Conservation (phyloP, 148 eudicot genomes). For the Linanthus parryae region DNA sequence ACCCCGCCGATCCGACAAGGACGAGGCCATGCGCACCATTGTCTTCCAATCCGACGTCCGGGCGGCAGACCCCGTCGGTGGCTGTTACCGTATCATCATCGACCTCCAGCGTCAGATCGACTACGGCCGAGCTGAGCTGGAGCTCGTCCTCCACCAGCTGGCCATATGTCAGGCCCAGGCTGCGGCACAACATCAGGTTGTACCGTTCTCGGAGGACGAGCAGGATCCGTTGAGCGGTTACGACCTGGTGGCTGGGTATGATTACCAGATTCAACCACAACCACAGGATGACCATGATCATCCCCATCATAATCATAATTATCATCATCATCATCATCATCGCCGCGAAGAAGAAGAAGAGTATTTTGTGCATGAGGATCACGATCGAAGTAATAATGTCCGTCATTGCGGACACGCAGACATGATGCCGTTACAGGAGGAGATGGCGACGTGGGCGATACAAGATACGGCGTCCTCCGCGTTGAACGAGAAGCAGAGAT, state of each 20-base stretch:
- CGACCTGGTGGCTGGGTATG: too few relatives aligned
- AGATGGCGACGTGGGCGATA: slow-evolving; percentile 23
- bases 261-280: background rate
- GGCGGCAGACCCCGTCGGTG: slow-evolving; percentile 79
- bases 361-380: slow-evolving; percentile 9
- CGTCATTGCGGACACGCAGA: background rate
- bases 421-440: slow-evolving; percentile 17
- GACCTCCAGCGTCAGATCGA: slow-evolving; percentile 41
- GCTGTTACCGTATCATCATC: slow-evolving; percentile 51
- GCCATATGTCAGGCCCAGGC: slow-evolving; percentile 41
- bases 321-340: background rate
- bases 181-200: slow-evolving; percentile 9
- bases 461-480: slow-evolving; percentile 24
- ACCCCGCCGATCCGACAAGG: slow-evolving; percentile 34
- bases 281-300: background rate
- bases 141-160: slow-evolving; percentile 54
- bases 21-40: slow-evolving; percentile 74
- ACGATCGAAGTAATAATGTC: background rate
- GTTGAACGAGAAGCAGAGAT: slow-evolving; percentile 15
- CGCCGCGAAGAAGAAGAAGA: background rate
- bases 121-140: slow-evolving; percentile 38
- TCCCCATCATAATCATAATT: background rate
- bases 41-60: slow-evolving; percentile 67
- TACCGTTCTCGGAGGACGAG: background rate
- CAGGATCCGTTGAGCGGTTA: too few relatives aligned